Percentiles rank a stretch among this genome's conserved stretches.
Conservation (phyloP, 352 stramenopile genomes). For the Pythium guiyangense region DNA sequence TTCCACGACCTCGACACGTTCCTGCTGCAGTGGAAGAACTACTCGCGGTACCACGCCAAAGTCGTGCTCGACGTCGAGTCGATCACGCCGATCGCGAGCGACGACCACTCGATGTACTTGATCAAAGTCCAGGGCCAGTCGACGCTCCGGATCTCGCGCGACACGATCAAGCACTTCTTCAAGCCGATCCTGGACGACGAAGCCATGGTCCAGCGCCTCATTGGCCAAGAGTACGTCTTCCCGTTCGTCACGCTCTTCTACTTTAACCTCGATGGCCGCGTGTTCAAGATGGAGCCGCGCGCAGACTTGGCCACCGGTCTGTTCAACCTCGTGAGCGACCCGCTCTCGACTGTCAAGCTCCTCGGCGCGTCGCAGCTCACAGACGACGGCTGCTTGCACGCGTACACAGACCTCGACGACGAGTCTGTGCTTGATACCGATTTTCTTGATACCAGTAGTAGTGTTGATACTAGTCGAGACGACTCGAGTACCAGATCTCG, state of each 20-base stretch:
- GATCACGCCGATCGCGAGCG: conserved; percentile 34
- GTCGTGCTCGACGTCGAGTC: conserved; percentile 24
- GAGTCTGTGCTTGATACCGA: no score
- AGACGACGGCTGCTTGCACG: conserved; percentile 45
- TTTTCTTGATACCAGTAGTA: neutral
- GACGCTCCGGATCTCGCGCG: conserved; percentile 50
- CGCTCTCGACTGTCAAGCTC: conserved; percentile 50
- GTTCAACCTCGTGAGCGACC: conserved; percentile 47
- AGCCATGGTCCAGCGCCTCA: conserved; percentile 51
- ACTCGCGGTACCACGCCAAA: conserved; percentile 52
- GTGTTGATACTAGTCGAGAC: neutral
- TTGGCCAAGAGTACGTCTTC: conserved; percentile 55
- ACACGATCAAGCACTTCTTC: conserved; percentile 67
- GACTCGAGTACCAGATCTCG: no score
- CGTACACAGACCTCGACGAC: conserved; percentile 25
- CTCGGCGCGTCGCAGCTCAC: conserved; percentile 45
- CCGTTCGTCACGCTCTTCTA: conserved; percentile 51
- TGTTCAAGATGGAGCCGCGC: conserved; percentile 47
- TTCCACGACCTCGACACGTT: conserved; percentile 51
- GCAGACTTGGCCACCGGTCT: conserved; percentile 44
- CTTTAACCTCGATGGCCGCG: conserved; percentile 41
- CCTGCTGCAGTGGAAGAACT: conserved; percentile 52
- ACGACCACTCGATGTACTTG: conserved; percentile 25
- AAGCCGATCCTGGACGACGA: conserved; percentile 49
- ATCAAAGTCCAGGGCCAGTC: conserved; percentile 37